These are phyloP conservation scores for Ganoderma meredithae DNA, from an alignment of 1,284 basidiomycete genomes.

Conservation along the genomic window DNA sequence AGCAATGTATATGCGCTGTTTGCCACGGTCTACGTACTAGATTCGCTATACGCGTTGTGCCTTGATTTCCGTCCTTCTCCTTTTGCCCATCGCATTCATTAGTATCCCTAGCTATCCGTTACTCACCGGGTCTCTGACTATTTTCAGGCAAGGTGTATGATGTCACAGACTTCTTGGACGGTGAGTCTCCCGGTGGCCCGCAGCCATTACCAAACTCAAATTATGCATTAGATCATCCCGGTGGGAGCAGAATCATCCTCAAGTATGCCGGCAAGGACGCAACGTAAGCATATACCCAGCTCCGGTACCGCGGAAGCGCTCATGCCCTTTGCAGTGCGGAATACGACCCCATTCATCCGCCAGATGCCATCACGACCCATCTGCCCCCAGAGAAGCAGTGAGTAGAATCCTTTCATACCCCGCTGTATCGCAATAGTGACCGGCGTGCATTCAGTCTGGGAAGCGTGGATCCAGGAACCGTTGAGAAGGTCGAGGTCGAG, in stretches of 20 bases:
- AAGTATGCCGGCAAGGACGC: slow-evolving; percentile 84
- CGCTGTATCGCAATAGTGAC: background rate
- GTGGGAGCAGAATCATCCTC: slow-evolving; percentile 64
- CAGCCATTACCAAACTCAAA: background rate
- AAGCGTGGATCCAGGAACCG: slow-evolving; percentile 53
- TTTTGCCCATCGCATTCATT: background rate
- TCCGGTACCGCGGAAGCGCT: too few relatives aligned
- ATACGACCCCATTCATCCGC: slow-evolving; percentile 71
- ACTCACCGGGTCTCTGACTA: slow-evolving; percentile 18
- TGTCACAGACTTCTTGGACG: slow-evolving; percentile 71
- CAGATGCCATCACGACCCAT: slow-evolving; percentile 68
- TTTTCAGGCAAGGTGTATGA: slow-evolving; percentile 69
- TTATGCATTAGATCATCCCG: slow-evolving; percentile 52
- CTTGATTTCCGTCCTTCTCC: too few relatives aligned
- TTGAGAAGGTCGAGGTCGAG: slow-evolving; percentile 51
- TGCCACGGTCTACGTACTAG: too few relatives aligned
- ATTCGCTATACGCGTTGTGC: too few relatives aligned
- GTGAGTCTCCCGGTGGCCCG: slow-evolving; percentile 37
- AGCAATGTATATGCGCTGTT: too few relatives aligned
- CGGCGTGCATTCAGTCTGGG: slow-evolving; percentile 48
- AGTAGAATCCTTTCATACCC: background rate
- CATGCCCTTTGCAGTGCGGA: slow-evolving; percentile 48
- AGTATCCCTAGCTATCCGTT: background rate
- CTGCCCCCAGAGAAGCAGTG: slow-evolving; percentile 59
- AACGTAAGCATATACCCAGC: slow-evolving; percentile 51